Evolutionary conservation across 768 basidiomycete species (phyloP), one percentile per base, ranked within the genome.

Genomic region (Tulasnella sp.): DNA sequence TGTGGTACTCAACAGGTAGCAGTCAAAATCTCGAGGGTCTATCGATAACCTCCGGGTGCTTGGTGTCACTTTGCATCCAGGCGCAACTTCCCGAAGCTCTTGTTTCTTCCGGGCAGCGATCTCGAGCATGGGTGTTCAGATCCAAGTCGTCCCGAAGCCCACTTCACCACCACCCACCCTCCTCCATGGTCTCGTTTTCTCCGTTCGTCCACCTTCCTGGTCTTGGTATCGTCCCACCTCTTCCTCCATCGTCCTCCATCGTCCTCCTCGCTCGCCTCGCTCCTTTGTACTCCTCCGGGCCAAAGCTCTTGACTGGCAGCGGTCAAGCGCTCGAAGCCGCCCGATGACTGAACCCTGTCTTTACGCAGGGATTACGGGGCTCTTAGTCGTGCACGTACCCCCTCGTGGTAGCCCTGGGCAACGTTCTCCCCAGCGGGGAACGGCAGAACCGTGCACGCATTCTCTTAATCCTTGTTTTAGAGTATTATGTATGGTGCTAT

Each of bases 31-130:
- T 60, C 58, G 24, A 31, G 58, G 58, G 31, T n/a, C n/a, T 31
- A 28, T 60, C 24, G 58, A 58, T 60, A 60, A n/a, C 14, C 58
- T 60, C 58, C 58, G 58, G 58, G 58, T 60, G 58, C 58, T 60
- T 60, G 58, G n/a, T 8, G 58, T n/a, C 58, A 60, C n/a, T 60
- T 60, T 24, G 31, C n/a, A n/a, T 8, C n/a, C 58, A n/a, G 9
- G 12, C 7, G 24, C n/a, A 60, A 60, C 28, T 20, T n/a, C 58
- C 58, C n/a, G 58, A 60, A 2, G 58, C 24, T 60, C 31, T 60
- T 60, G 58, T 60, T 31, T 7, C n/a, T n/a, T 28, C 58, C 58
- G 58, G 58, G 58, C 58, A 60, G 58, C 31, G 58, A 60, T 60
- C 58, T n/a, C 28, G n/a, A 60, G 58, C 58, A 60, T 24, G 58